These are phyloP conservation scores for Baudoinia panamericana DNA, from an alignment of 495 filamentous ascomycete species.

Conservation along the genomic window DNA sequence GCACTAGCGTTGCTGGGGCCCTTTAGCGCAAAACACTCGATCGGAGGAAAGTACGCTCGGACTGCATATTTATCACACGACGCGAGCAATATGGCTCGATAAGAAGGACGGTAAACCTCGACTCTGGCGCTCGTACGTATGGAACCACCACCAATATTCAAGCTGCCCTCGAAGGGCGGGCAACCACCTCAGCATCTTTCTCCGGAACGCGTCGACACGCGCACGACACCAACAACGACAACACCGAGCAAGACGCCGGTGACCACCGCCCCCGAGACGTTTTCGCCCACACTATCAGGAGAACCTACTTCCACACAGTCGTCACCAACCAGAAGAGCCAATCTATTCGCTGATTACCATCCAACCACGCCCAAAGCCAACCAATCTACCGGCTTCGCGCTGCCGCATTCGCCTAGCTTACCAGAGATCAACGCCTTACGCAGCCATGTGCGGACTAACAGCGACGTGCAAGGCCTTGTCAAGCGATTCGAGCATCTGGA, in stretches of 20 bases:
- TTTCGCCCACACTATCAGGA: not conserved
- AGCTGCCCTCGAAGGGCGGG: not conserved
- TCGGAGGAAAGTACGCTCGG: too few relatives aligned
- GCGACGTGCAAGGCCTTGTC: slow-evolving; percentile 79
- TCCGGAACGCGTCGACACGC: slow-evolving; percentile 60
- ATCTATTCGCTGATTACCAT: slow-evolving; percentile 16
- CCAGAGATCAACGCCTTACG: slow-evolving; percentile 37
- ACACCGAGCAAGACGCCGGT: slow-evolving; percentile 5
- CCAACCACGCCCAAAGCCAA: slow-evolving; percentile 2
- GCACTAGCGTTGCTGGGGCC: too few relatives aligned
- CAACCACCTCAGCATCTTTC: slow-evolving; percentile 56
- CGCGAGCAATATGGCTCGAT: too few relatives aligned
- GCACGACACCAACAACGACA: slow-evolving; percentile 14
- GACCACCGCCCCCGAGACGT: slow-evolving; percentile 29
- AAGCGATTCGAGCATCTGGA: slow-evolving; percentile 64
- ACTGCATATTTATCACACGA: too few relatives aligned
- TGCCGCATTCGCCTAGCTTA: slow-evolving; percentile 41
- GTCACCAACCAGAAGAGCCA: slow-evolving; percentile 11
- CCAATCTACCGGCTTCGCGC: slow-evolving; percentile 16
- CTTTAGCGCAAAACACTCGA: too few relatives aligned
- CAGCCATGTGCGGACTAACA: slow-evolving; percentile 32
- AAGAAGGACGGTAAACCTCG: too few relatives aligned
- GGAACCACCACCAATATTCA: slow-evolving; percentile 3
- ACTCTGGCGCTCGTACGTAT: too few relatives aligned
- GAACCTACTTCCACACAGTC: slow-evolving; percentile 2